Percentiles rank a stretch among this genome's conserved stretches.
Conservation (phyloP, 2,329 filamentous ascomycete species). For the Cercospora sp. region DNA sequence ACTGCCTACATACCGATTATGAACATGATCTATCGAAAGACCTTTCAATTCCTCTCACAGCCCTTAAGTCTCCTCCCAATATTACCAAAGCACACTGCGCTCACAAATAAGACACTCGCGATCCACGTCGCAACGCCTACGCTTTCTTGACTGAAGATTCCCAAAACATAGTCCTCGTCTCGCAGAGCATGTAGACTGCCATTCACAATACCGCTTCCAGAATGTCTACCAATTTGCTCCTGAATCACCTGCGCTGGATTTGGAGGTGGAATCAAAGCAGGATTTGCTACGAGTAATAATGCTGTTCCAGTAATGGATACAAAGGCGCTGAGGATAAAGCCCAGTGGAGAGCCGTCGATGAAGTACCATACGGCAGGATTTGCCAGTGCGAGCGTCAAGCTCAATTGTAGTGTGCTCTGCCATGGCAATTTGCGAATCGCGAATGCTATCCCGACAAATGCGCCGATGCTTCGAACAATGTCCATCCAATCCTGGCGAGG, state of each 20-base stretch:
- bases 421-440: conserved; percentile 88
- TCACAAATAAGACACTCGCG: conserved; percentile 90
- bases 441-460: conserved; percentile 72
- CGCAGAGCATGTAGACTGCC: conserved; percentile 20
- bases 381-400: conserved; percentile 80
- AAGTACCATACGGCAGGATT: conserved; percentile 97
- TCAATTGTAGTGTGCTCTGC: conserved; percentile 92
- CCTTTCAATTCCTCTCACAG: not conserved
- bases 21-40: not conserved
- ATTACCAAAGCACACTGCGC: conserved; percentile 93
- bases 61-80: conserved; percentile 71
- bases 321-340: conserved; percentile 73
- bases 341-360: conserved; percentile 83
- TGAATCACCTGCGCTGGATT: conserved; percentile 45
- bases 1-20: not conserved
- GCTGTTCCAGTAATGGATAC: conserved; percentile 74
- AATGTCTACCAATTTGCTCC: conserved; percentile 21
- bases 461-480: conserved; percentile 66
- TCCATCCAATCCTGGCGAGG: conserved; percentile 62
- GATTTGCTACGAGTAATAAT: conserved; percentile 71
- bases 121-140: conserved; percentile 83
- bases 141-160: conserved; percentile 61
- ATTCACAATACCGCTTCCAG: conserved; percentile 23
- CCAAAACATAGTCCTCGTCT: conserved; percentile 39
- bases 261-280: conserved; percentile 73